phyloP scores from a whole-genome alignment of 2,329 filamentous ascomycete genomes.

The Immersiporthe knoxdaviesiana region DNA sequence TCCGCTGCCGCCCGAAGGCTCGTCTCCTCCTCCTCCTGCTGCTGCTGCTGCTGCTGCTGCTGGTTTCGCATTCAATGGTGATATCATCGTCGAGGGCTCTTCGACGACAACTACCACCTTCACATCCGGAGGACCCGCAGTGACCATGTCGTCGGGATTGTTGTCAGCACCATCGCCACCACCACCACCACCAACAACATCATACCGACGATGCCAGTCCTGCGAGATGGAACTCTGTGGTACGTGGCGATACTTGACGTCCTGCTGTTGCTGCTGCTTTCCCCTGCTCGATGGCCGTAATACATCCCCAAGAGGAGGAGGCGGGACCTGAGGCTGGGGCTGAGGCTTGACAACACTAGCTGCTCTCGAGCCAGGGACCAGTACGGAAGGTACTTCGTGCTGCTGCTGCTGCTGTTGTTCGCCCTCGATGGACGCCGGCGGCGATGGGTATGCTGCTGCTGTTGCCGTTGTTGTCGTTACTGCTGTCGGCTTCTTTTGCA shows the following conservation, averaged over 20 bases:
- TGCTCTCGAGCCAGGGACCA: constrained; percentile 12
- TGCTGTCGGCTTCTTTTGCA: neutral
- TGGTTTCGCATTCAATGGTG: neutral
- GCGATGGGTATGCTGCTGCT: constrained; percentile 36
- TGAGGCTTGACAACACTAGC: neutral
- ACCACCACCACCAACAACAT: neutral
- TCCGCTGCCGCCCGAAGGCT: too few species aligned
- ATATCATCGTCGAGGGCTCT: neutral
- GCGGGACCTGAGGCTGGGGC: neutral
- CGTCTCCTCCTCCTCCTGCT: neutral
- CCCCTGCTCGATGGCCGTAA: constrained; percentile 20
- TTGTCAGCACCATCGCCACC: too few species aligned
- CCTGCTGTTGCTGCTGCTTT: neutral
- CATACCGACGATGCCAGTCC: neutral
- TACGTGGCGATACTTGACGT: neutral
- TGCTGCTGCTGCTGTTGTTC: neutral
- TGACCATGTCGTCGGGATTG: constrained; percentile 3
- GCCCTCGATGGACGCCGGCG: constrained; percentile 41
- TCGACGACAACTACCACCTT: neutral
- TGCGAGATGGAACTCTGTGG: neutral
- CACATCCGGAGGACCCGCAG: constrained; percentile 1
- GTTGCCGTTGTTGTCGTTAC: constrained; percentile 24
- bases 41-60: too few species aligned
- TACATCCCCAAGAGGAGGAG: neutral
- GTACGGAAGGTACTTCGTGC: neutral